These are phyloP conservation scores for Nemania abortiva DNA, from an alignment of 2,329 filamentous ascomycete genomes.

Conservation along the genomic window DNA sequence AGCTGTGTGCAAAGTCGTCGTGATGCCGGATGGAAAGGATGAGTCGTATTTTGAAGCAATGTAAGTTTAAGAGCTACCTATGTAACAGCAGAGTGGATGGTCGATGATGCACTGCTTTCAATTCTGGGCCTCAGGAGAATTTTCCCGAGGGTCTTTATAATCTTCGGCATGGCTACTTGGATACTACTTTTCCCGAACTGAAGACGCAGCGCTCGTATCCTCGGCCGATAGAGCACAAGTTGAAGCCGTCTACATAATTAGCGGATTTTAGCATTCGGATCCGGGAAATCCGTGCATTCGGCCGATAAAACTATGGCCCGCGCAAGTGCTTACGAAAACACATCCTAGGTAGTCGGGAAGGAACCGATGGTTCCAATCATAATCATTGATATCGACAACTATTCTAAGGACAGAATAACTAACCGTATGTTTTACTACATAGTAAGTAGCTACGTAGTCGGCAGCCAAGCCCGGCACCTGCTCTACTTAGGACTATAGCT, in stretches of 20 bases:
- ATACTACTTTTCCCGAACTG: not conserved
- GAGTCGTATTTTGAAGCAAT: not conserved
- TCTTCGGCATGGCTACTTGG: not conserved
- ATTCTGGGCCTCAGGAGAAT: not conserved
- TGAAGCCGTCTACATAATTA: not conserved
- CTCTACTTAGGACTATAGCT: not conserved
- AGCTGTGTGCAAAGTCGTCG: not conserved
- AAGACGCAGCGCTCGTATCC: not conserved
- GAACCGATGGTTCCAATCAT: slow-evolving; percentile 4
- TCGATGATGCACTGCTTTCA: not conserved
- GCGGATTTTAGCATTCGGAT: not conserved
- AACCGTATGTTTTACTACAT: not conserved
- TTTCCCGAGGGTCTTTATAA: not conserved
- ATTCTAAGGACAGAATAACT: not conserved
- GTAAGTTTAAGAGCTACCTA: not conserved
- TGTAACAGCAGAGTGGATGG: not conserved
- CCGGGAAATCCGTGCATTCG: not conserved
- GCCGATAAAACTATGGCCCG: not conserved
- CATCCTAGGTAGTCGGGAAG: too few relatives aligned
- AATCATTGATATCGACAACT: not conserved
- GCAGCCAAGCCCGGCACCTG: too few relatives aligned
- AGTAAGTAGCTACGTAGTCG: not conserved
- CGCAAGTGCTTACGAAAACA: not conserved
- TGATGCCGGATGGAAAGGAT: not conserved
- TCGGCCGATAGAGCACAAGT: not conserved